Base-by-base conservation (phyloP, 1,284 basidiomycete species). In the Sporisorium reilianum region DNA sequence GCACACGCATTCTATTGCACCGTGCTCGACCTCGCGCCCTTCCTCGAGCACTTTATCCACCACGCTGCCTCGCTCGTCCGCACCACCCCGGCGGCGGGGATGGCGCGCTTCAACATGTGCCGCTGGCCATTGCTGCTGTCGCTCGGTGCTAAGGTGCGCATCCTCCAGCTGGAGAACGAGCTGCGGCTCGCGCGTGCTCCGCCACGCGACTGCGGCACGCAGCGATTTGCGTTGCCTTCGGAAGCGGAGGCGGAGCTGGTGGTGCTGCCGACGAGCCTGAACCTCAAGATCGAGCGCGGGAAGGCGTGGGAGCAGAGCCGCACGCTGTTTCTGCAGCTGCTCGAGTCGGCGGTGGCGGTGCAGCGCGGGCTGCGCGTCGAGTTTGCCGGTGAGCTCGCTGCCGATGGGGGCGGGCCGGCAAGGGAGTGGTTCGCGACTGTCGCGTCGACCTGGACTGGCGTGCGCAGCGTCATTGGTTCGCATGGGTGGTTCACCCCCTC, bases 391-490 rank as follows among this genome's bases (percentile, higher is more conserved):
- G 79, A 80, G 38, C 61, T 62, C 2, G 79, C 79, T 3, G 74
- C 75, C 28, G 79, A 80, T 50, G 77, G 74, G 9, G 79, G 79
- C 6, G 79, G 79, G 18, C 66, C 77, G 25, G 61, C 65, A 4
- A 69, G 77, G 44, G 79, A 80, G 61, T 80, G 74, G 73, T 78
- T 78, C 41, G 62, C 67, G 53, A 55, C 62, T 49, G 58, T 78
- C 3, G 68, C 65, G 20, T 66, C 23, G 46, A 38, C 28, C 23
- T 80, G 59, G 61, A 6, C 16, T 12, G 55, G 52, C n/a, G 11
- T 38, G 28, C 49, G 49, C 26, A n/a, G 12, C 11, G 10, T 49
- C 2, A 20, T 65, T 28, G 49, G 58, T 9, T 26, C 44, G 12
- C 68, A 57, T 22, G n/a, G n/a, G n/a, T n/a, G n/a, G n/a, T n/a